These are phyloP conservation scores for Typha latifolia DNA, from an alignment of 176 grass and related monocot genomes.

Conservation along the genomic window DNA sequence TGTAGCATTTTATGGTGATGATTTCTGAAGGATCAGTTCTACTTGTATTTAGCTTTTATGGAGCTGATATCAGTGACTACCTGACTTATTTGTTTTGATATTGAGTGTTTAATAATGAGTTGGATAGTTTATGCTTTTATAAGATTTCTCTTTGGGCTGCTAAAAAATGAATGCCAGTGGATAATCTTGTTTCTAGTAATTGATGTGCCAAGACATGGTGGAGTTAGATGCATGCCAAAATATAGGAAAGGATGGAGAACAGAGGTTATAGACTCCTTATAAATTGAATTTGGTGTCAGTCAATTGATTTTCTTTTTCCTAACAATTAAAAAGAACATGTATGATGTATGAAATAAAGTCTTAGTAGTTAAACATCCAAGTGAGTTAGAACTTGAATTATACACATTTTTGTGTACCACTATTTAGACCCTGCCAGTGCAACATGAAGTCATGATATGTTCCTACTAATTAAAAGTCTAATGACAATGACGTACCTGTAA, in stretches of 20 bases:
- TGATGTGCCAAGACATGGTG: too few relatives aligned
- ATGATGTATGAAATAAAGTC: not conserved
- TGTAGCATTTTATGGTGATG: constrained; percentile 16
- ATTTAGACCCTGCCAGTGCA: not conserved
- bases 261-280: not conserved
- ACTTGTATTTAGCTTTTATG: constrained; percentile 18
- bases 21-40: constrained; percentile 3
- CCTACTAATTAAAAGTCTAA: not conserved
- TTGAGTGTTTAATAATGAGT: not conserved
- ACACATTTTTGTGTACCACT: not conserved
- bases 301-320: not conserved
- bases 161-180: not conserved
- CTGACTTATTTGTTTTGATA: not conserved
- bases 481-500: not conserved
- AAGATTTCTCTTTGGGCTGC: not conserved
- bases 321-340: not conserved
- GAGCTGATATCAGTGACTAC: not conserved
- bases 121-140: not conserved
- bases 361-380: not conserved
- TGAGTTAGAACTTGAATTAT: not conserved
- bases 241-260: not conserved
- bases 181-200: not conserved
- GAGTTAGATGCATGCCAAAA: too few relatives aligned
- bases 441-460: not conserved
- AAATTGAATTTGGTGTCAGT: not conserved